Evolutionary conservation across 768 basidiomycete species (phyloP), one percentile per base, ranked within the genome.

Genomic region (Lenzites betulinus): DNA sequence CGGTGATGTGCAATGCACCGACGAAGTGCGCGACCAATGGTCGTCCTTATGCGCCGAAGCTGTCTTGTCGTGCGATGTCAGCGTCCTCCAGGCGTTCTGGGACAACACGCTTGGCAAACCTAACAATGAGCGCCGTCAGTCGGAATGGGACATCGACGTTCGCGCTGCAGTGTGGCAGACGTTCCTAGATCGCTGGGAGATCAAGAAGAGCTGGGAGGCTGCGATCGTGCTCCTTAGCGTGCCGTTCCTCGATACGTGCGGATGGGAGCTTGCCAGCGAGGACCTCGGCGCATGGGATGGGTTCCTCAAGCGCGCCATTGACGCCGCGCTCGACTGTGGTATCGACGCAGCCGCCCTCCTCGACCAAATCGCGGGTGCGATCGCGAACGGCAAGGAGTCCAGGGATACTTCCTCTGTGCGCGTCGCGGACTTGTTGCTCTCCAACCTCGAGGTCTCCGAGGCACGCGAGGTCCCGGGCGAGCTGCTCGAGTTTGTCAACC

Each of bases 211-310:
- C 20, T 90, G 84, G 85, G 83, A 87, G 60, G 79, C 80, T 15
- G 79, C 79, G 20, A 71, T 81, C 16, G 69, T 81, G 22, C 70
- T 90, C 23, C 76, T 88, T 26, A 79, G 79, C 28, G 76, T 84
- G 51, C 90, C 90, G 7, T 92, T 91, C 65, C 73, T 76, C 12
- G 68, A 71, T 33, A 50, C 54, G 11, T 64, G 66, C 47, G 58
- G 75, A 11, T 89, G 86, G 84, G 81, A 83, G 33, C 71, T 86
- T 58, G 73, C 68, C 18, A 77, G 77, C 26, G 82, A 83, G 11
- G 88, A 90, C 35, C 77, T 82, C 26, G 73, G 75, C 3, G 67
- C 71, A 22, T 93, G 90, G 90, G 83, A 88, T 52, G 70, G 76
- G 2, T 76, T 89, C 62, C 75, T 90, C 20, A 74, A 73, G 11